Evolutionary conservation across 495 filamentous ascomycete genomes (phyloP), one percentile per base, ranked within the genome.

Genomic region (Penicillium macrosclerotiorum): DNA sequence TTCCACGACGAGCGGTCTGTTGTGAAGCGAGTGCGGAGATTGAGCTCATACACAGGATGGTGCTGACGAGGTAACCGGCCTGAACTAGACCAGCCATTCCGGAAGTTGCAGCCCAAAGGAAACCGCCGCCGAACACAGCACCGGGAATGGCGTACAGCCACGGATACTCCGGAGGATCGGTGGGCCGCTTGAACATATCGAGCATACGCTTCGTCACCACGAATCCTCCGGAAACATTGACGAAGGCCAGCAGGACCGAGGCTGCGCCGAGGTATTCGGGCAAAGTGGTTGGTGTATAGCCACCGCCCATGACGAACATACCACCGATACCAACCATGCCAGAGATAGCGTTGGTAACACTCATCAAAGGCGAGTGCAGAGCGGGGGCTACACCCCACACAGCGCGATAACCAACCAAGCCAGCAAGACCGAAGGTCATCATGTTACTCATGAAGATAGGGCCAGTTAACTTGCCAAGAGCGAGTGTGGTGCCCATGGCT

Each of bases 191-290:
- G 62, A 92, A 92, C 88, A 92, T 92, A 56, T 92, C 86, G n/a
- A 92, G 74, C 88, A 92, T 92, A 53, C 88, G 81, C 65, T 90
- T 90, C 3, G 86, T 88, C 37, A 92, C 85, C 12, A 89, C 85
- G 55, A 92, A 92, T 1, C 88, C 88, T 16, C 88, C 88, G 8
- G 83, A 82, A 4, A 92, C 77, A 61, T 92, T 92, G 45, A 89
- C 85, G 56, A 88, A 92, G 6, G 88, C 86, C 30, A 92, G 64
- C 3, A 90, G 76, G 8, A 92, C 88, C 8, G 86, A 90, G 1
- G 76, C 65, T n/a, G 88, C 83, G 39, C 88, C 88, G 26, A 92
- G 75, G 2, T 66, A 66, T 60, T 92, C 86, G 1, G 88, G 88
- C n/a, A 90, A 64, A 1, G 84, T 89, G 43, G 81, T 78, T 1